phyloP scores from a whole-genome alignment of 257 asterid species.

The Solanum pinnatisectum region DNA sequence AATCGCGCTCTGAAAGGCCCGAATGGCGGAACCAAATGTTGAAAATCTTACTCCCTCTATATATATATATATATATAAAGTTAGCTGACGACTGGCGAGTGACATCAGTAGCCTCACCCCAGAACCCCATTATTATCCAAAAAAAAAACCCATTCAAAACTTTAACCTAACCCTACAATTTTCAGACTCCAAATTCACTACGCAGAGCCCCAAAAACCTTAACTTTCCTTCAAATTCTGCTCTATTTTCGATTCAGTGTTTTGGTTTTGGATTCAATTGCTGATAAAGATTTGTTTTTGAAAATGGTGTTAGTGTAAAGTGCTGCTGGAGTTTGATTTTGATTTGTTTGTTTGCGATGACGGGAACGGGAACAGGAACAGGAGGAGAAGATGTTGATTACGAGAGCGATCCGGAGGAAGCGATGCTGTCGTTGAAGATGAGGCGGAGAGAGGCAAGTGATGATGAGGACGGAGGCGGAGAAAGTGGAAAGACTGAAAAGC shows the following conservation, averaged over 20 bases:
- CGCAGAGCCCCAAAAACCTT: not conserved
- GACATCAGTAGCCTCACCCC: not conserved
- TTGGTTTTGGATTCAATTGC: not conserved
- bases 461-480: slow-evolving; percentile 51
- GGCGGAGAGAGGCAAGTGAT: slow-evolving; percentile 91
- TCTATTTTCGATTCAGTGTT: not conserved
- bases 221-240: not conserved
- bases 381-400: slow-evolving; percentile 56
- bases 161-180: not conserved
- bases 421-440: slow-evolving; percentile 69
- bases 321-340: not conserved
- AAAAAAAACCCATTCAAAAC: not conserved
- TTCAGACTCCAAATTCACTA: not conserved
- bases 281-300: not conserved
- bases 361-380: slow-evolving; percentile 5
- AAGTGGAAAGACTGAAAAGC: slow-evolving; percentile 17
- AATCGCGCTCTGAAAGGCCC: rapidly evolving
- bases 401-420: slow-evolving; percentile 98
- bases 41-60: not conserved
- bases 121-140: not conserved
- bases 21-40: not conserved
- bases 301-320: not conserved
- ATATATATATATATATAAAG: too few species aligned
- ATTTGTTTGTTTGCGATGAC: slow-evolving; percentile 19
- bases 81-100: not conserved